Percentiles rank a stretch among this genome's conserved stretches.
Evolutionary conservation across 306 rosid species (phyloP).

Genomic region (Acacia acuminata): DNA sequence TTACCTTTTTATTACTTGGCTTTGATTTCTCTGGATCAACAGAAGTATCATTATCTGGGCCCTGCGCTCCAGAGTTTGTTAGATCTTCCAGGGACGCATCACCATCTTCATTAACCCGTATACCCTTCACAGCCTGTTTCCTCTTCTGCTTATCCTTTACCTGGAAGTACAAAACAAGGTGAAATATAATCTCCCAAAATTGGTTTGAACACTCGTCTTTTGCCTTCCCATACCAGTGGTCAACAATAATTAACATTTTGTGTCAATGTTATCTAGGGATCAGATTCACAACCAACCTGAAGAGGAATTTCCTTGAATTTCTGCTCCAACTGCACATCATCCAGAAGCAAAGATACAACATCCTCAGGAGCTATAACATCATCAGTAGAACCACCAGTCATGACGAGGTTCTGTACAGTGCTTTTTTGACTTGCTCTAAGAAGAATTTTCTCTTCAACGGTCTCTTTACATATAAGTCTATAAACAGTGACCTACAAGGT

Average conservation of each 20-base stretch:
- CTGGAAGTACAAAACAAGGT: constrained; percentile 43
- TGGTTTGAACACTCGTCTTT: constrained; percentile 18
- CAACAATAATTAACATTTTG: constrained; percentile 27
- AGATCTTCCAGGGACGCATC: constrained; percentile 90
- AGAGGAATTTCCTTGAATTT: constrained; percentile 75
- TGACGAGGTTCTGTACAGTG: constrained; percentile 97
- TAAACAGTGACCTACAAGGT: constrained; percentile 83
- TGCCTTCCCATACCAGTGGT: not conserved
- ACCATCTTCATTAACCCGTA: constrained; percentile 85
- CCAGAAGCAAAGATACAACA: constrained; percentile 92
- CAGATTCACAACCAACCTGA: constrained; percentile 63
- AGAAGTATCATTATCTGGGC: constrained; percentile 52
- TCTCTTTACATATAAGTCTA: constrained; percentile 96
- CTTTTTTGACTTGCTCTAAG: constrained; percentile 96
- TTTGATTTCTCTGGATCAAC: constrained; percentile 67
- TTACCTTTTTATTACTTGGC: constrained; percentile 79
- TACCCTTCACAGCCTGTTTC: constrained; percentile 71
- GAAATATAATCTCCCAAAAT: constrained; percentile 24
- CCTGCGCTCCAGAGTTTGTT: constrained; percentile 49
- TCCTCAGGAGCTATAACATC: constrained; percentile 98
- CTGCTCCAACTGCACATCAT: constrained; percentile 95
- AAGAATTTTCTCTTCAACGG: constrained; percentile 98
- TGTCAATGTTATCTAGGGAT: not conserved
- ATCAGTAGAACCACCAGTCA: constrained; percentile 98
- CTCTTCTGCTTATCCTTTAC: constrained; percentile 83